A percentile compares a stretch with the other conserved stretches of the same genome.
Evolutionary conservation across 164 flowering plant genomes (phyloP).

Genomic region (Vitis amurensis): DNA sequence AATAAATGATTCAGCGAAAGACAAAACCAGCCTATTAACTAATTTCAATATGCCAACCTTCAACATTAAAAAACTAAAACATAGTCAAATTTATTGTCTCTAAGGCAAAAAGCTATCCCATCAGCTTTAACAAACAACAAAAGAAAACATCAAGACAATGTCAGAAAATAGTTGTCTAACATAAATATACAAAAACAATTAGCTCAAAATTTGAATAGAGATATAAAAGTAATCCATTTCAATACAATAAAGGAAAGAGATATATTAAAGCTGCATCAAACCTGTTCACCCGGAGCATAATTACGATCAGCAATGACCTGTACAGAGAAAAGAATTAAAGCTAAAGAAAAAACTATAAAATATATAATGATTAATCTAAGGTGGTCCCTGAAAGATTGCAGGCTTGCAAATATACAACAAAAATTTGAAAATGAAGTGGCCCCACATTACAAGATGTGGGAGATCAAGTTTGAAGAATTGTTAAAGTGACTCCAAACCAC

Average conservation of each 20-base stretch:
- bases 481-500: too few species aligned
- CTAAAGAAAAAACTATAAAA: neutral
- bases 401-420: too few species aligned
- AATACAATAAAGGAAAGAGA: neutral
- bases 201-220: neutral
- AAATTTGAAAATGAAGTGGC: too few species aligned
- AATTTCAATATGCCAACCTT: neutral
- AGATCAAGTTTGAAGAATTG: too few species aligned
- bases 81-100: neutral
- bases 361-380: neutral
- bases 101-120: neutral
- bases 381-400: neutral
- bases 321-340: slow-evolving; percentile 5
- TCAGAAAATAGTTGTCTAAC: neutral
- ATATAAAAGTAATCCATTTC: neutral
- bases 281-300: slow-evolving; percentile 79
- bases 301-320: slow-evolving; percentile 82
- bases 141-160: neutral
- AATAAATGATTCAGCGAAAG: neutral
- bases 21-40: neutral
- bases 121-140: neutral
- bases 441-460: too few species aligned
- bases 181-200: neutral
- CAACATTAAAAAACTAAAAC: neutral
- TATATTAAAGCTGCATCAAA: slow-evolving; percentile 16